Percentiles rank a stretch among this genome's conserved stretches.
These are phyloP conservation scores for Phaeodactylum tricornutum DNA, from an alignment of 108 stramenopile genomes.

Conservation along the genomic window DNA sequence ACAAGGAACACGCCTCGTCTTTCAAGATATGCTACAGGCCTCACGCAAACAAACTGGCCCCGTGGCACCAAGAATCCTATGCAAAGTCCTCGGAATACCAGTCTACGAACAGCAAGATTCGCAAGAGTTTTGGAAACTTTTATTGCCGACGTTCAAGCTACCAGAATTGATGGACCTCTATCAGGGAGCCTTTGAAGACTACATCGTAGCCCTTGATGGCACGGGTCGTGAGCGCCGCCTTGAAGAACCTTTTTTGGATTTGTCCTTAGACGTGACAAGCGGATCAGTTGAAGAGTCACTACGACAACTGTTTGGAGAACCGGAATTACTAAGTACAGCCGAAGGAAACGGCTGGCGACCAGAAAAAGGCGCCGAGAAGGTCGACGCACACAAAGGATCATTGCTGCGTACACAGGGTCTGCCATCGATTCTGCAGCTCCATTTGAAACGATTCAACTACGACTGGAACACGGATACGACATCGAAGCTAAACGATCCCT, in stretches of 20 bases:
- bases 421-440: slow-evolving; percentile 69
- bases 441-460: slow-evolving; percentile 76
- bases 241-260: slow-evolving; percentile 68
- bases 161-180: slow-evolving; percentile 45
- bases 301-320: slow-evolving; percentile 43
- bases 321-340: slow-evolving; percentile 53
- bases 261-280: slow-evolving; percentile 61
- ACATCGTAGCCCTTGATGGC: slow-evolving; percentile 53
- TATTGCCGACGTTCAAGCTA: slow-evolving; percentile 55
- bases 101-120: slow-evolving; percentile 73
- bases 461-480: slow-evolving; percentile 73
- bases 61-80: slow-evolving; percentile 31
- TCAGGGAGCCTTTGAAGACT: slow-evolving; percentile 65
- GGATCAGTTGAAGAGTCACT: slow-evolving; percentile 38
- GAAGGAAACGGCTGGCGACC: slow-evolving; percentile 89
- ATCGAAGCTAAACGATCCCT: slow-evolving; percentile 58
- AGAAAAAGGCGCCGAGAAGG: slow-evolving; percentile 75
- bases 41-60: slow-evolving; percentile 2
- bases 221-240: slow-evolving; percentile 47
- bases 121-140: slow-evolving; percentile 86
- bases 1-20: slow-evolving; percentile 23
- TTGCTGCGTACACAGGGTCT: slow-evolving; percentile 44
- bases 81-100: slow-evolving; percentile 54
- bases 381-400: slow-evolving; percentile 76
- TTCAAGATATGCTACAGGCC: slow-evolving; percentile 27